phyloP scores from a whole-genome alignment of 2,329 filamentous ascomycete genomes.

The Capronia americana region DNA sequence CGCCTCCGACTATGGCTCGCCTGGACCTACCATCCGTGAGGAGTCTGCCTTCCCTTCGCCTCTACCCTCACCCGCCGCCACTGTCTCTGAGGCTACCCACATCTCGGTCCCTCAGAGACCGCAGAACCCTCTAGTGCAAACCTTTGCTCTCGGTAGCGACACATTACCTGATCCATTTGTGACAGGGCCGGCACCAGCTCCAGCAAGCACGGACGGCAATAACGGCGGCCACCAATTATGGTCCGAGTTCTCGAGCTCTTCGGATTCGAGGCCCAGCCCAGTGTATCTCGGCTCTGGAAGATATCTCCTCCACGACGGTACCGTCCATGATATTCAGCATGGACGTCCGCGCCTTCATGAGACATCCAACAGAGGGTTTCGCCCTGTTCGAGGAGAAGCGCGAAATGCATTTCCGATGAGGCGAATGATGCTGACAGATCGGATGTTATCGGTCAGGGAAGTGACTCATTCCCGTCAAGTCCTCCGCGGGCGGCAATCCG shows the following conservation, averaged over 20 bases:
- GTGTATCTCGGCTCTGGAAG: background rate
- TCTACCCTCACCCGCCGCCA: too few species aligned
- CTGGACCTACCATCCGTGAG: background rate
- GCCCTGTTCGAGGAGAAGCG: background rate
- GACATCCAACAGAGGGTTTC: background rate
- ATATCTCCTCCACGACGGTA: background rate
- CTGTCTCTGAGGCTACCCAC: background rate
- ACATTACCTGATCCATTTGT: background rate
- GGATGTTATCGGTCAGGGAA: background rate
- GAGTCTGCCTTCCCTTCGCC: background rate
- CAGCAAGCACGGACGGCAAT: background rate
- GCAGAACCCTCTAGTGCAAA: background rate
- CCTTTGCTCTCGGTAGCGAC: background rate
- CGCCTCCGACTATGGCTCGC: background rate
- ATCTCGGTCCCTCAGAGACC: background rate
- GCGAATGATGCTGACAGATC: background rate
- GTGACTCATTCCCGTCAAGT: background rate
- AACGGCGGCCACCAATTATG: background rate
- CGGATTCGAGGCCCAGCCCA: background rate
- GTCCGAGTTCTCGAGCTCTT: conserved; percentile 2
- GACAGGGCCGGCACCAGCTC: background rate
- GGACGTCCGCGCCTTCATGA: background rate
- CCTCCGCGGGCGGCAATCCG: background rate
- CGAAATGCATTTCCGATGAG: background rate
- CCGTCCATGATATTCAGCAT: background rate